Conservation (phyloP, 2,329 filamentous ascomycete species). For the Alternaria hordeiaustralica region DNA sequence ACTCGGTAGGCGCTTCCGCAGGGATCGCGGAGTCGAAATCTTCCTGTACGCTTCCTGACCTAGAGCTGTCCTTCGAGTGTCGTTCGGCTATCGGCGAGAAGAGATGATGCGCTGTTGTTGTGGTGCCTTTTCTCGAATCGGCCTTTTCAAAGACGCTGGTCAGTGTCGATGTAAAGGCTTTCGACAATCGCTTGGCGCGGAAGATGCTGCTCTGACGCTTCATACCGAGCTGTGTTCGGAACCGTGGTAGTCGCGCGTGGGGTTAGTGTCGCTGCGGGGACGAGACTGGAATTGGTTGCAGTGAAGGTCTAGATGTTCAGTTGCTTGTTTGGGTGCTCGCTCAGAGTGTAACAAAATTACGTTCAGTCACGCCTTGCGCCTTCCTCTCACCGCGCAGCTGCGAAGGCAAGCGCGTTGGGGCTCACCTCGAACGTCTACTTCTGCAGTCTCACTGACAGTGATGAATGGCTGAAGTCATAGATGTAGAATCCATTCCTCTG, state of each 20-base stretch:
- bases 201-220: constrained; percentile 3
- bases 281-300: not conserved
- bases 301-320: not conserved
- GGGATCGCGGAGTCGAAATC: constrained; percentile 5
- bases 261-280: not conserved
- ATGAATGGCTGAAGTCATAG: not conserved
- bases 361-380: constrained; percentile 1
- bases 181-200: constrained; percentile 7
- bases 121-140: not conserved
- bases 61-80: not conserved
- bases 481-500: not conserved
- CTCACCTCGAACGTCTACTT: not conserved
- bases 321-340: not conserved
- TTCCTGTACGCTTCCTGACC: constrained; percentile 3
- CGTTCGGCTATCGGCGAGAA: not conserved
- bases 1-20: constrained; percentile 15
- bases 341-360: not conserved
- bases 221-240: constrained; percentile 1
- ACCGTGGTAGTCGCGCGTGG: not conserved
- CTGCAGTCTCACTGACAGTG: not conserved
- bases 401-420: not conserved
- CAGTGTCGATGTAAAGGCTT: constrained; percentile 6
- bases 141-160: constrained; percentile 9
- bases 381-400: not conserved
- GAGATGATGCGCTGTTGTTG: not conserved